These are phyloP conservation scores for Dipteronia dyeriana DNA, from an alignment of 345 rosid genomes.

Conservation along the genomic window DNA sequence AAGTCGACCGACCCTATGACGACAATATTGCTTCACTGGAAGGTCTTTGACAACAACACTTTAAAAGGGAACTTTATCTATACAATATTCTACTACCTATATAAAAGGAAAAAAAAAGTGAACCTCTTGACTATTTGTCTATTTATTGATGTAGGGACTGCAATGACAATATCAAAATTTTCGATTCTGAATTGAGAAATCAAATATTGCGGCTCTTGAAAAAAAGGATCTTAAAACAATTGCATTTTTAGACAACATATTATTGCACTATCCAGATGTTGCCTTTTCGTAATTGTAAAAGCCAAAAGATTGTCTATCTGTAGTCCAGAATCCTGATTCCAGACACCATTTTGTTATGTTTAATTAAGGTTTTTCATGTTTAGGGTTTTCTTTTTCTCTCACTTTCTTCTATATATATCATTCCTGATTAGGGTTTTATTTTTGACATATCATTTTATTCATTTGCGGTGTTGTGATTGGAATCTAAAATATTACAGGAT, in stretches of 20 bases:
- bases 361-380: no score
- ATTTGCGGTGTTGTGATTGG: no score
- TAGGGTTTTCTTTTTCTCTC: no score
- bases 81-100: neutral
- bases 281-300: constrained; percentile 5
- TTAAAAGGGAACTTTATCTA: neutral
- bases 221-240: neutral
- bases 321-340: no score
- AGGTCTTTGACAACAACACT: neutral
- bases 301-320: no score
- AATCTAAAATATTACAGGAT: no score
- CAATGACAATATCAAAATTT: neutral
- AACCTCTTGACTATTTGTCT: neutral
- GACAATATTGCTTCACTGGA: neutral
- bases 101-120: neutral
- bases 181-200: neutral
- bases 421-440: no score
- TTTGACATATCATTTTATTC: no score
- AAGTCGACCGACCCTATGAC: no score
- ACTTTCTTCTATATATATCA: no score
- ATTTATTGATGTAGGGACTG: neutral
- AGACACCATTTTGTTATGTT: no score
- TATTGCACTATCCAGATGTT: neutral
- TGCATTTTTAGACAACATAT: neutral
- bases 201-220: constrained; percentile 17